phyloP scores from a whole-genome alignment of 805 yeast species.

The Ogataea degrootiae region DNA sequence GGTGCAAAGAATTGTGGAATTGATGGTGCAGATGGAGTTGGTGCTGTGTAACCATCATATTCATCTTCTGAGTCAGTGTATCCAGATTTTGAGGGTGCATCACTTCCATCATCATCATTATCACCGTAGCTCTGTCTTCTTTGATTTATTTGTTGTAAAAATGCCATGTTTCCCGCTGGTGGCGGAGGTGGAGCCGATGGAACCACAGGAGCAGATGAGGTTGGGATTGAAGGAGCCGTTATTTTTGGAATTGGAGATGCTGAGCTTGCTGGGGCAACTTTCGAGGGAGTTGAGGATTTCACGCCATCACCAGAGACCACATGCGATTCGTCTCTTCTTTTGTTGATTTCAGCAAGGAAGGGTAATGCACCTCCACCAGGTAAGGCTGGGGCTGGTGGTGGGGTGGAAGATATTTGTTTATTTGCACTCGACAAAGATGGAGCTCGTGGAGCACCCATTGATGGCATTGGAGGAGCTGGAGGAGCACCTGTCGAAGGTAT shows the following conservation, averaged over 20 bases:
- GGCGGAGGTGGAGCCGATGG: not conserved
- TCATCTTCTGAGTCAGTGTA: conserved; percentile 23
- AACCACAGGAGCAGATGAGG: not conserved
- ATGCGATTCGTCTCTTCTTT: conserved; percentile 45
- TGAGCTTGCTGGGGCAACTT: conserved; percentile 22
- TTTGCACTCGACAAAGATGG: not conserved
- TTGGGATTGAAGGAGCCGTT: conserved; percentile 27
- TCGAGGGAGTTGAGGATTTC: conserved; percentile 15
- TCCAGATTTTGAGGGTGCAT: conserved; percentile 11
- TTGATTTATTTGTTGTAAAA: conserved; percentile 42
- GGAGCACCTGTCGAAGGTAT: no score
- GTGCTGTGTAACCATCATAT: conserved; percentile 10
- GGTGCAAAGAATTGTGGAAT: conserved; percentile 12
- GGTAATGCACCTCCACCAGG: conserved; percentile 42
- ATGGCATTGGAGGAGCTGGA: conserved; percentile 17
- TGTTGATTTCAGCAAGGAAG: conserved; percentile 54
- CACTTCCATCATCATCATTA: conserved; percentile 4
- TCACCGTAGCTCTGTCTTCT: conserved; percentile 43
- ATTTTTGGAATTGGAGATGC: conserved; percentile 26
- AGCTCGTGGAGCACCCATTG: conserved; percentile 4
- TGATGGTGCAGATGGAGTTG: conserved; percentile 17
- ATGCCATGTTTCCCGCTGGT: conserved; percentile 1
- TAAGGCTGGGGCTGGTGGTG: conserved; percentile 27
- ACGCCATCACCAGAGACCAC: conserved; percentile 38
- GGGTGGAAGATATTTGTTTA: conserved; percentile 20